Conservation (phyloP, 106 monocot species). For the Dioscorea dumetorum region DNA sequence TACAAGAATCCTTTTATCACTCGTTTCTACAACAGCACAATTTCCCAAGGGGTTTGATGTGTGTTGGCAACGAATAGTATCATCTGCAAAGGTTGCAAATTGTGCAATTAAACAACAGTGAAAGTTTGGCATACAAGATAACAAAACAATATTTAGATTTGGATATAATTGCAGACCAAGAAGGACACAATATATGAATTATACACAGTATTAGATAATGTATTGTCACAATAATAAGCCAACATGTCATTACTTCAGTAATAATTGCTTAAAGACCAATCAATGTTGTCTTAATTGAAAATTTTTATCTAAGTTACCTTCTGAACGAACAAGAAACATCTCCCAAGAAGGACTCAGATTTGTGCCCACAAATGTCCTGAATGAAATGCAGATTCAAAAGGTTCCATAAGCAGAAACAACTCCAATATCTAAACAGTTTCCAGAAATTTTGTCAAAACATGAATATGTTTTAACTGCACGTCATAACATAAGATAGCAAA, state of each 20-base stretch:
- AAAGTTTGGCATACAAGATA: no score
- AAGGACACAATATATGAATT: no score
- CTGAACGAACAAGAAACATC: conserved; percentile 53
- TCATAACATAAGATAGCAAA: no score
- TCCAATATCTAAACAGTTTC: no score
- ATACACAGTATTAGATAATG: no score
- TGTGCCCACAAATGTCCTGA: conserved; percentile 80
- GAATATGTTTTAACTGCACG: no score
- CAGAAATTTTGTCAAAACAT: no score
- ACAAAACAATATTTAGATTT: no score
- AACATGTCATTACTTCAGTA: background rate
- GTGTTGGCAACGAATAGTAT: conserved; percentile 52
- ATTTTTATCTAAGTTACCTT: conserved; percentile 26
- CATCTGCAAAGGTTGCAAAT: conserved; percentile 35
- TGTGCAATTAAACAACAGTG: no score
- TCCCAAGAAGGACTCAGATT: conserved; percentile 74
- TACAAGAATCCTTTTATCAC: conserved; percentile 65
- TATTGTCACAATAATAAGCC: no score
- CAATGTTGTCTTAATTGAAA: background rate
- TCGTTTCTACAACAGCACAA: conserved; percentile 91
- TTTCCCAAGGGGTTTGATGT: conserved; percentile 87
- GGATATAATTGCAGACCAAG: no score
- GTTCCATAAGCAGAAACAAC: no score
- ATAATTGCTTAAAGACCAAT: background rate
- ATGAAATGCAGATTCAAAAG: conserved; percentile 5